A percentile compares a stretch with the other conserved stretches of the same genome.
Evolutionary conservation across 495 filamentous ascomycete species (phyloP).

Genomic region (Podospora comata): DNA sequence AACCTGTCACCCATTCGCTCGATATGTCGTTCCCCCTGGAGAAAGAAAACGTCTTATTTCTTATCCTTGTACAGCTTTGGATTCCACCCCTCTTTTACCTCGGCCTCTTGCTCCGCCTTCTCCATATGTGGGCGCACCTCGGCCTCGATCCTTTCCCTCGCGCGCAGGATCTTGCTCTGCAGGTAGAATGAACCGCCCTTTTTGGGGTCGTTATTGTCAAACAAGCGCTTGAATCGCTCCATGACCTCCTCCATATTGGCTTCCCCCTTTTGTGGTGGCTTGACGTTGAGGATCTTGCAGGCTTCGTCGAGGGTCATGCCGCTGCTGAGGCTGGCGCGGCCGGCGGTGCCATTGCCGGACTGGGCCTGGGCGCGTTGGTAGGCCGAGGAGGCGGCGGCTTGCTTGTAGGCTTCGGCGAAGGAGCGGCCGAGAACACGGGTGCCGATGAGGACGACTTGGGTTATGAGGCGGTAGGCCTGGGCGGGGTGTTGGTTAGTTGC

Average conservation of each 20-base stretch:
- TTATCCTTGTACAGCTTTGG: conserved; percentile 92
- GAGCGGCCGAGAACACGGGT: conserved; percentile 88
- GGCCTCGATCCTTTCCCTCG: conserved; percentile 85
- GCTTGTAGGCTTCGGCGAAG: conserved; percentile 85
- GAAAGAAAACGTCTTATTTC: conserved; percentile 38
- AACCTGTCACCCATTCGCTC: neutral
- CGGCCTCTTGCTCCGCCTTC: conserved; percentile 55
- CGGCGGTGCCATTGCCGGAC: conserved; percentile 41
- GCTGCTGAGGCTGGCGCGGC: conserved; percentile 51
- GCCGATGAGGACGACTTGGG: conserved; percentile 87
- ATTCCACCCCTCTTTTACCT: conserved; percentile 81
- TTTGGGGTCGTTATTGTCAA: conserved; percentile 88
- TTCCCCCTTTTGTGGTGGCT: conserved; percentile 76
- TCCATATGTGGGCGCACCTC: conserved; percentile 60
- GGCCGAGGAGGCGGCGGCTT: conserved; percentile 81
- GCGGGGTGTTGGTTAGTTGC: neutral
- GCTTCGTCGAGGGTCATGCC: conserved; percentile 92
- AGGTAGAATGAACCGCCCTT: conserved; percentile 97
- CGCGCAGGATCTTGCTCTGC: conserved; percentile 91
- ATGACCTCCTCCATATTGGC: conserved; percentile 72
- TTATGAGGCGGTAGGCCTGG: conserved; percentile 92
- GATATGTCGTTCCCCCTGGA: neutral
- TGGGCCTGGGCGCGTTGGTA: conserved; percentile 67
- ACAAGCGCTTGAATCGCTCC: conserved; percentile 89
- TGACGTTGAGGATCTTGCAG: conserved; percentile 95